A percentile compares a stretch with the other conserved stretches of the same genome.
These are phyloP conservation scores for Helenozyma rhizophorensis DNA, from an alignment of 805 yeast genomes.

Conservation along the genomic window DNA sequence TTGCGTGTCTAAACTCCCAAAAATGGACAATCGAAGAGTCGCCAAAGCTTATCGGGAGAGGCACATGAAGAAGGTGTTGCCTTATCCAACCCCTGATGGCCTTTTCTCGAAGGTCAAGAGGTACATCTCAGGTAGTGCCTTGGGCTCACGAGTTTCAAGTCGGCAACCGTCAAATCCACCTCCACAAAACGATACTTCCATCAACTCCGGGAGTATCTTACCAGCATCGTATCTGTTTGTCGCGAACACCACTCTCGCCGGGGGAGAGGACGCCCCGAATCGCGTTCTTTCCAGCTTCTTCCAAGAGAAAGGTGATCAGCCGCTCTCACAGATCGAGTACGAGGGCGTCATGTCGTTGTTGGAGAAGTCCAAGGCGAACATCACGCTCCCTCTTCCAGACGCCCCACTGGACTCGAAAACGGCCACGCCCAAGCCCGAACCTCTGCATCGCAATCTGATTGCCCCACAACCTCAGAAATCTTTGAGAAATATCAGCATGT, in stretches of 20 bases:
- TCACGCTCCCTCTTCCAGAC: constrained; percentile 12
- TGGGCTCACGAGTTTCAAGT: constrained; percentile 3
- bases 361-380: constrained; percentile 17
- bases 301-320: constrained; percentile 67
- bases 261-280: constrained; percentile 32
- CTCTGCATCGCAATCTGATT: constrained; percentile 8
- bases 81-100: constrained; percentile 20
- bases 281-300: constrained; percentile 66
- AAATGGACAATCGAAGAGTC: constrained; percentile 35
- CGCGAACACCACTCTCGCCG: constrained; percentile 8
- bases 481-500: constrained; percentile 22
- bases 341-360: constrained; percentile 75
- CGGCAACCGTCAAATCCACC: neutral
- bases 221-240: constrained; percentile 7
- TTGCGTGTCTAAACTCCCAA: too few species aligned
- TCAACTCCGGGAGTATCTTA: constrained; percentile 8
- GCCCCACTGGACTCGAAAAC: neutral
- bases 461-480: constrained; percentile 26
- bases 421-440: constrained; percentile 2
- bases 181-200: neutral
- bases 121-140: constrained; percentile 17
- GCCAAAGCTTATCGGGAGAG: constrained; percentile 25
- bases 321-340: constrained; percentile 67
- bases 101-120: constrained; percentile 26
- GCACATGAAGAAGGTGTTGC: constrained; percentile 16